Evolutionary conservation across 345 rosid species (phyloP), one percentile per base, ranked within the genome.

Genomic region (Reutealis trisperma): DNA sequence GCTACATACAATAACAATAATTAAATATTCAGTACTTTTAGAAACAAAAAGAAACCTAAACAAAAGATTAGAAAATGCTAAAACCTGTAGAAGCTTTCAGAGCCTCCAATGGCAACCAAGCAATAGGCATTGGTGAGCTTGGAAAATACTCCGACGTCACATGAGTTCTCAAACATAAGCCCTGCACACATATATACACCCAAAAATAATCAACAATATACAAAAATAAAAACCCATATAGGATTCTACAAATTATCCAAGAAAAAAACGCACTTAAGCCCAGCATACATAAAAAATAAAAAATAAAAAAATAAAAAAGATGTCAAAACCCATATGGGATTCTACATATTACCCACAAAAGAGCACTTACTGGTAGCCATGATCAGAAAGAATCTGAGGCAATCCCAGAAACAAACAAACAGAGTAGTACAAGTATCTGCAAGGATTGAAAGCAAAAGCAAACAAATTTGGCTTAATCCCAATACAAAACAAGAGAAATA

Each of bases 101-200:
- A 91, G 61, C 96, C 93, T n/a, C 97, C 98, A 42, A 91, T 92
- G 10, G 94, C 96, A 49, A 94, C 98, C 84, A 92, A 83, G 83
- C 97, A 92, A 79, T 89, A 94, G 0, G 98, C 98, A 83, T 92
- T 94, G 10, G 97, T 92, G 71, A 94, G 87, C 85, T 94, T 91
- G 19, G 94, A 90, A 76, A 92, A 92, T 24, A 91, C 98, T 59
- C 97, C 98, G 79, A 92, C 86, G 55, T 94, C 97, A 71, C 96
- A 92, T 1, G 84, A 82, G 73, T 94, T 94, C 86, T 94, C 98
- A 84, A 94, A 94, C 85, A 86, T 88, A 81, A 94, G 93, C 77
- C 98, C 98, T 92, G 80, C 30, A 67, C 57, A 52, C 14, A 76
- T 4, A 34, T 1, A 34, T 9, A 66, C 41, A 2, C 51, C 21